Percentiles rank a stretch among this genome's conserved stretches.
Conservation (phyloP, 768 basidiomycete species). For the Mrakia frigida region DNA sequence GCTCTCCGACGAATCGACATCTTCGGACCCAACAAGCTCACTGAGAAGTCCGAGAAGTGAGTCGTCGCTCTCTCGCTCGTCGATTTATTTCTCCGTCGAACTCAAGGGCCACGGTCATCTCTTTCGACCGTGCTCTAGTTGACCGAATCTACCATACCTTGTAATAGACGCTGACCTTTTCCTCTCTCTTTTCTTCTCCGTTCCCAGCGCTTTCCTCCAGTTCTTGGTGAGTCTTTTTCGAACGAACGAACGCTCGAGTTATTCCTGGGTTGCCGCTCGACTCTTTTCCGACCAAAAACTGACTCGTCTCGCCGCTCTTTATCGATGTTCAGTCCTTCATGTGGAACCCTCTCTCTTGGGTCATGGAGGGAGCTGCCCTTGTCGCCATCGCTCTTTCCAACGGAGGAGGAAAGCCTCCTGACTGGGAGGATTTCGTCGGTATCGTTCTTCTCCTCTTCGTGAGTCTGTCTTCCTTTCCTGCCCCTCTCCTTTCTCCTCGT, state of each 20-base stretch:
- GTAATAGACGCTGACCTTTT: slow-evolving; percentile 27
- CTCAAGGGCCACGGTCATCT: too few relatives aligned
- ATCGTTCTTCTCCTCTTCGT: slow-evolving; percentile 74
- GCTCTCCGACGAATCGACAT: slow-evolving; percentile 76
- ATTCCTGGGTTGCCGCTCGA: not conserved
- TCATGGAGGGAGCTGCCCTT: slow-evolving; percentile 84
- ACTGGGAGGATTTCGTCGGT: slow-evolving; percentile 97
- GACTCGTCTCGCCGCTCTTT: slow-evolving; percentile 5
- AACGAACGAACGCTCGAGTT: not conserved
- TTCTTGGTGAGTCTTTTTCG: slow-evolving; percentile 39
- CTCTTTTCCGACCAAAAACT: slow-evolving; percentile 9
- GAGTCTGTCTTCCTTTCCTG: not conserved
- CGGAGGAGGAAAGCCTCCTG: slow-evolving; percentile 75
- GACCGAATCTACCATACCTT: not conserved
- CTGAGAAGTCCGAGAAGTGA: slow-evolving; percentile 59
- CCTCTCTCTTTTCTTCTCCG: slow-evolving; percentile 1
- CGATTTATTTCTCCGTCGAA: not conserved
- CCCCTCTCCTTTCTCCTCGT: not conserved
- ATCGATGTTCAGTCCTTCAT: slow-evolving; percentile 83
- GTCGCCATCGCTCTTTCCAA: slow-evolving; percentile 90
- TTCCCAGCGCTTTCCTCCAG: slow-evolving; percentile 66
- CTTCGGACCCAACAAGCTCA: slow-evolving; percentile 88
- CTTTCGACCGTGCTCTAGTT: not conserved
- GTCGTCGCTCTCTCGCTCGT: slow-evolving; percentile 23
- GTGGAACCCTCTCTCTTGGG: slow-evolving; percentile 99